Evolutionary conservation across 305 asterid species (phyloP).

Genomic region (Fraxinus sp.): DNA sequence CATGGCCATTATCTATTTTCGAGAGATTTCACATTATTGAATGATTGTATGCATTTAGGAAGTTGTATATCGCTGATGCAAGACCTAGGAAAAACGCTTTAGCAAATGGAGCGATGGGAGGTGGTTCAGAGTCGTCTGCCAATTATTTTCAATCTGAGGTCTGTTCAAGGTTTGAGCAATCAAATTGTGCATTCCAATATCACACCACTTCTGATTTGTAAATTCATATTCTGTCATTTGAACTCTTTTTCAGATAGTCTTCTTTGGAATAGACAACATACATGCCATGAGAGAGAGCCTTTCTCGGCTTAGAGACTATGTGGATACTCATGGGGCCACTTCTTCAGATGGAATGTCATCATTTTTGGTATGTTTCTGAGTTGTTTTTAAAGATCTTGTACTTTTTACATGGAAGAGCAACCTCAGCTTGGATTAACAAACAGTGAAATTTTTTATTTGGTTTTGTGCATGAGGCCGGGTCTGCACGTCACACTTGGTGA

Average conservation of each 20-base stretch:
- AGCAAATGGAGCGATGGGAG: constrained; percentile 99
- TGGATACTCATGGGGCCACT: constrained; percentile 90
- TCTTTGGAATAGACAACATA: constrained; percentile 96
- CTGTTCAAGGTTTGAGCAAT: constrained; percentile 33
- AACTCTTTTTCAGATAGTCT: constrained; percentile 64
- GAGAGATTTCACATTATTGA: constrained; percentile 17
- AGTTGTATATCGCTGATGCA: constrained; percentile 96
- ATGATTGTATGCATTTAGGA: constrained; percentile 49
- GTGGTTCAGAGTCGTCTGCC: constrained; percentile 99
- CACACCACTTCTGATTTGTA: constrained; percentile 8
- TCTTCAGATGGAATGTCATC: constrained; percentile 98
- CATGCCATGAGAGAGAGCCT: constrained; percentile 98
- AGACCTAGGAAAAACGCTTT: constrained; percentile 97
- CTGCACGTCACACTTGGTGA: not conserved
- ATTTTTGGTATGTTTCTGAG: constrained; percentile 63
- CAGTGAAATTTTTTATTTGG: not conserved
- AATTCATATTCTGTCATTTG: constrained; percentile 24
- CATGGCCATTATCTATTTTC: constrained; percentile 9
- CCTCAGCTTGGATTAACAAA: constrained; percentile 14
- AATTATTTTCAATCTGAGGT: constrained; percentile 96
- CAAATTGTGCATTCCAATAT: constrained; percentile 16
- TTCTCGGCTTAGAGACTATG: constrained; percentile 83
- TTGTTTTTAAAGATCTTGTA: constrained; percentile 16
- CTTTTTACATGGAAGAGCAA: constrained; percentile 9
- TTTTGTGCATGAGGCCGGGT: not conserved